Evolutionary conservation across 495 filamentous ascomycete genomes (phyloP), one percentile per base, ranked within the genome.

Genomic region (Podospora comata): DNA sequence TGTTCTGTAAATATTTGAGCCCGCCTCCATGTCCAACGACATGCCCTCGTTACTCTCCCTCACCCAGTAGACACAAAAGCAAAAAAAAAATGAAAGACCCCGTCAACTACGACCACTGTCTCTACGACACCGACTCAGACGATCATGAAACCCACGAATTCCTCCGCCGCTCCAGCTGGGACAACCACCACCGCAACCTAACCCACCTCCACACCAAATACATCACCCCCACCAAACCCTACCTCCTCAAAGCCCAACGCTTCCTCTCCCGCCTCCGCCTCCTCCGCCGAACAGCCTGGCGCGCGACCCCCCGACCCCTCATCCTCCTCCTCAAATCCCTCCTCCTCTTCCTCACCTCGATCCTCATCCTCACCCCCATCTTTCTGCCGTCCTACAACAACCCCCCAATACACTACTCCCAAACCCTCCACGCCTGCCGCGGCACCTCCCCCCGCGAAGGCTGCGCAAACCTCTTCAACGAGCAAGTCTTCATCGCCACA

Each of bases 401-500:
- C 18, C 82, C 74, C 4, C 79, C 76, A 44, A 56, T 67, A 7
- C 76, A 80, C 57, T 80, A 79, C 56, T 85, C 83, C 19, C 71
- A 81, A 20, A 83, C 80, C 53, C 74, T 70, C 56, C 39, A 48
- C 39, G 7, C 39, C 39, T 48, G 39, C 39, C 39, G 39, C 39
- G 39, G 39, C 39, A 48, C 70, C 18, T 53, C 63, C 72, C 56
- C 78, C 78, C 57, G 72, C 13, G 64, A 79, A 2, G 90, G 89
- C 3, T 81, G 88, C 39, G 89, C 86, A 16, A 92, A 93, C 71
- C 77, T 84, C 2, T 73, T 81, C 23, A 80, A 86, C 54, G 87
- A 92, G 73, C 90, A 88, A 68, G 81, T 94, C 18, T 94, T 91
- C 74, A 91, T 94, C 66, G 89, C 89, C 5, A 88, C 89, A 18